These are phyloP conservation scores for Acidomyces sp. DNA, from an alignment of 495 filamentous ascomycete species.

Conservation along the genomic window DNA sequence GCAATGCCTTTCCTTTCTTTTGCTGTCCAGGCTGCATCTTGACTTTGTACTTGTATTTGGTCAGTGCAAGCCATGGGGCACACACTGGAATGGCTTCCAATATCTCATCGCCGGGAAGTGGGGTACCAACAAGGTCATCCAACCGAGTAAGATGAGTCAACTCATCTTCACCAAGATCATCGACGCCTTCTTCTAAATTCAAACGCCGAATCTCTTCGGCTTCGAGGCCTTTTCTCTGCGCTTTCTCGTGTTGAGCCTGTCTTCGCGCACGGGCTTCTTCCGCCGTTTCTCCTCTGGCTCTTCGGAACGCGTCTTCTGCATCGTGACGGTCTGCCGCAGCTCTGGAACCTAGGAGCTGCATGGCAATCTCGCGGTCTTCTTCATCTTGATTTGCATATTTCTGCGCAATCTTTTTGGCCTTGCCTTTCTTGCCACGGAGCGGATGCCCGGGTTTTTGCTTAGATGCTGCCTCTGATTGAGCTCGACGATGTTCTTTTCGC, in stretches of 20 bases:
- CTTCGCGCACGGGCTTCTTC: conserved; percentile 57
- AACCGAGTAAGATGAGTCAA: conserved; percentile 48
- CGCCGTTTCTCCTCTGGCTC: conserved; percentile 36
- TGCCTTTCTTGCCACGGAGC: conserved; percentile 67
- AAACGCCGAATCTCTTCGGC: conserved; percentile 45
- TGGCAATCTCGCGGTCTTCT: conserved; percentile 71
- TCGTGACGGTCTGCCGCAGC: conserved; percentile 40
- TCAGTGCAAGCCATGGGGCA: conserved; percentile 74
- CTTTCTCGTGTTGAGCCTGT: conserved; percentile 62
- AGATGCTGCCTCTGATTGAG: neutral
- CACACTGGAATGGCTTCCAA: conserved; percentile 80
- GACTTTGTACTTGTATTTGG: conserved; percentile 69
- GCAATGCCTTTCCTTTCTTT: conserved; percentile 92
- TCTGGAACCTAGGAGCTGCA: conserved; percentile 65
- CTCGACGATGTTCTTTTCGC: neutral
- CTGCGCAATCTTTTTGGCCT: conserved; percentile 71
- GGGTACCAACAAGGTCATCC: conserved; percentile 62
- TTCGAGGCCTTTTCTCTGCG: conserved; percentile 45
- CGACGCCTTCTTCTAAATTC: conserved; percentile 33
- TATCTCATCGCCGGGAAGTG: conserved; percentile 74
- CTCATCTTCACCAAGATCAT: conserved; percentile 34
- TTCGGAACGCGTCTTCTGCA: conserved; percentile 42
- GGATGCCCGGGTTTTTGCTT: conserved; percentile 23
- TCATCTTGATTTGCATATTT: conserved; percentile 96
- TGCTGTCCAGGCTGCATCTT: conserved; percentile 81